Base-by-base conservation (phyloP, 495 filamentous ascomycete species). In the Aspergillus leporis region DNA sequence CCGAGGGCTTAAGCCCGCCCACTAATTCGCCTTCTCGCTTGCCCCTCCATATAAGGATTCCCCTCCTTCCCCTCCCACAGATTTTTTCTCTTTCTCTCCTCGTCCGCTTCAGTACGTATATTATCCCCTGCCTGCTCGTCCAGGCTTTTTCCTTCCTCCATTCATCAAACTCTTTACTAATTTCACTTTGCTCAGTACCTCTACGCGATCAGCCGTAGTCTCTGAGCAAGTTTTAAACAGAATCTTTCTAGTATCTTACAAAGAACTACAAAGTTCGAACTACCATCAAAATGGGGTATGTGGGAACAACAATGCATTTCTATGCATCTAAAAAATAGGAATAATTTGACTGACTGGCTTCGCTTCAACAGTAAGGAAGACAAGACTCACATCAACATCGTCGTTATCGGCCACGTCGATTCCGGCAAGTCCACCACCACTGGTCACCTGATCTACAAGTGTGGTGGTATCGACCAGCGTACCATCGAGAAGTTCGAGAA, bases 401-500 rank as follows among this genome's bases (percentile, higher is more conserved):
- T 97, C 79, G 93, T 97, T 83, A 95, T 96, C 84, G 92, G 93
- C 83, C 92, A 98, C 87, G 94, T 98, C 92, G 93, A 97, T 85
- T 95, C 92, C 80, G 94, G 94, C 81, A 98, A 98, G 88, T 97
- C 93, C 57, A 98, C 94, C 74, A 98, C 94, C 76, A 92, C 89
- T 65, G 88, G 86, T 78, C 94, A 98, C 81, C 85, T 98, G 83
- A 98, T 98, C 89, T 98, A 98, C 91, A 96, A 98, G 85, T 98
- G 94, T 84, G 94, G 94, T 88, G 94, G 94, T 89, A 98, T 98
- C 74, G 94, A 98, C 89, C 90, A 91, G 85, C 94, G 94, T 93
- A 98, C 95, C 76, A 98, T 98, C 75, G 95, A 98, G 89, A 98
- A 98, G 89, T 98, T 98, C 86, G 94, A 98, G 92, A 98, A 98